phyloP scores from a whole-genome alignment of 306 rosid species.

The Notholithocarpus densiflorus region DNA sequence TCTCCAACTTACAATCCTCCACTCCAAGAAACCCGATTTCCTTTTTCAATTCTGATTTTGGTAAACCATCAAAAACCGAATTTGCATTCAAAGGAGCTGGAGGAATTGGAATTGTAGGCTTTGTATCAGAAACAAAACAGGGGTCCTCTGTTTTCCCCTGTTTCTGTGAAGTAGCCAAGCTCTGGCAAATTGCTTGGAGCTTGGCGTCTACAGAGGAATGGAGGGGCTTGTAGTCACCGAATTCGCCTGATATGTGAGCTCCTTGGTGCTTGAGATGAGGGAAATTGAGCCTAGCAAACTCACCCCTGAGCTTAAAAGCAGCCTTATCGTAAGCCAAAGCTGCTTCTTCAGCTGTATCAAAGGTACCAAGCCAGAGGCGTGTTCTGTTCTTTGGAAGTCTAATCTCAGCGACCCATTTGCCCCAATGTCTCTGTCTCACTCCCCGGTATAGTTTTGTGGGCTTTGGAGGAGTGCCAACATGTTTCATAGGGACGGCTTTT shows the following conservation, averaged over 20 bases:
- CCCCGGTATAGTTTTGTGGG: slow-evolving; percentile 75
- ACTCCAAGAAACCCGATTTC: slow-evolving; percentile 16
- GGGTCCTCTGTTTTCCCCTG: slow-evolving; percentile 38
- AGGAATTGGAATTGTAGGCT: slow-evolving; percentile 27
- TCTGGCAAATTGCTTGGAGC: slow-evolving; percentile 75
- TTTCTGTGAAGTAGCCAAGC: slow-evolving; percentile 40
- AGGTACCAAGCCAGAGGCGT: slow-evolving; percentile 97
- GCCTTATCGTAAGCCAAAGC: slow-evolving; percentile 90
- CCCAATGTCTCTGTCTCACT: slow-evolving; percentile 95
- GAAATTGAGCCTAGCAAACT: slow-evolving; percentile 75
- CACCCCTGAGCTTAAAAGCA: slow-evolving; percentile 85
- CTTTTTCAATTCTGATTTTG: background rate
- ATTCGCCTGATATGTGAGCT: slow-evolving; percentile 42
- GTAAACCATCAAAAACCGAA: slow-evolving; percentile 3
- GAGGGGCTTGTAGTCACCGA: slow-evolving; percentile 65
- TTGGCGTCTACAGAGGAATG: slow-evolving; percentile 76
- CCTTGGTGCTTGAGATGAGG: slow-evolving; percentile 59
- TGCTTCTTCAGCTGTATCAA: slow-evolving; percentile 85
- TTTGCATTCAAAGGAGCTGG: slow-evolving; percentile 11
- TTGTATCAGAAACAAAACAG: slow-evolving; percentile 33
- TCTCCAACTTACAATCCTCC: slow-evolving; percentile 38
- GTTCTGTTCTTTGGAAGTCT: slow-evolving; percentile 89
- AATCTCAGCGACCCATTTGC: slow-evolving; percentile 96
- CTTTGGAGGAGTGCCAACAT: slow-evolving; percentile 34
- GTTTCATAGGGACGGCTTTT: slow-evolving; percentile 66